A percentile compares a stretch with the other conserved stretches of the same genome.
phyloP scores from a whole-genome alignment of 345 rosid species.

The Eucalyptus albens region DNA sequence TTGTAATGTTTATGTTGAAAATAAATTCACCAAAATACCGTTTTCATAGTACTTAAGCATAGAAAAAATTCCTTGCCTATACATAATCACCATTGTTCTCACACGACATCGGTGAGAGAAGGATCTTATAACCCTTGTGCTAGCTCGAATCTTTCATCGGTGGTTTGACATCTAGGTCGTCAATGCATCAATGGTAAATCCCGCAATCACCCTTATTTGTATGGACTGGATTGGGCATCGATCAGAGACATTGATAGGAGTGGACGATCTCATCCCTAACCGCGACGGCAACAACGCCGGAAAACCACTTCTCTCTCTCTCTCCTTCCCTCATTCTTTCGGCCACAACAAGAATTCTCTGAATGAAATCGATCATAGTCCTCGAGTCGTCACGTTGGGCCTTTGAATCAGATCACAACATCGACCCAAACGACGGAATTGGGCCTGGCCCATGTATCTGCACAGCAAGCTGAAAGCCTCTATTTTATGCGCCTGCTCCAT shows the following conservation, averaged over 20 bases:
- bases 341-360: background rate
- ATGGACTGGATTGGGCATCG: background rate
- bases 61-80: background rate
- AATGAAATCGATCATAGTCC: background rate
- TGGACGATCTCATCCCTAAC: background rate
- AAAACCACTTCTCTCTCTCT: background rate
- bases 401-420: background rate
- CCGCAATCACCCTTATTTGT: background rate
- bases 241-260: background rate
- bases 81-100: background rate
- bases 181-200: background rate
- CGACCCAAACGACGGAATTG: background rate
- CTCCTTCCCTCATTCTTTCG: background rate
- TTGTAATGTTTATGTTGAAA: background rate
- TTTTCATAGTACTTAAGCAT: background rate
- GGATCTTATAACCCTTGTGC: background rate
- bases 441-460: background rate
- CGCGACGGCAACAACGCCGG: background rate
- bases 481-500: background rate
- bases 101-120: background rate
- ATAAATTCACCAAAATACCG: background rate
- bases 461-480: background rate
- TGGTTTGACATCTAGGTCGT: background rate
- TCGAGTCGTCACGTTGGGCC: background rate
- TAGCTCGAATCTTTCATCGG: background rate